Conservation (phyloP, 805 yeast species). For the Ogataea nonfermentans region DNA sequence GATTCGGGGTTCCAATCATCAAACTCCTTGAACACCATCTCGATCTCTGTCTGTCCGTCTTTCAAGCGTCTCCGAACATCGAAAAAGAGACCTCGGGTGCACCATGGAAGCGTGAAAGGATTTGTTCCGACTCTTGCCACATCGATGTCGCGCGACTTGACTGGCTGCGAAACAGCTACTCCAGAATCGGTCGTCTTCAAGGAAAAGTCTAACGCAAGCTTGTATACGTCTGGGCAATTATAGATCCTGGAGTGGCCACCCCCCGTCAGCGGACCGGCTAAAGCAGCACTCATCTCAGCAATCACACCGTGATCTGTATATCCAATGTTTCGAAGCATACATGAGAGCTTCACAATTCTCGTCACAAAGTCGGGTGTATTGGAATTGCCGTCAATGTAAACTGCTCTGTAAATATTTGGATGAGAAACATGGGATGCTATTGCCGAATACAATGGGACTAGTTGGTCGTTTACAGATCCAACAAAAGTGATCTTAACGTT, state of each 20-base stretch:
- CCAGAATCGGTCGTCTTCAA: constrained; percentile 59
- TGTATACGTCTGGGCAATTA: constrained; percentile 81
- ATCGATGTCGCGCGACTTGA: constrained; percentile 42
- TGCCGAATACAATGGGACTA: constrained; percentile 90
- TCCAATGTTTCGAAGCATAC: constrained; percentile 74
- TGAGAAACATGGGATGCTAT: constrained; percentile 78
- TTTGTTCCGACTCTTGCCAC: constrained; percentile 68
- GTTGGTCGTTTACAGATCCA: constrained; percentile 90
- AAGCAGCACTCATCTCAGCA: constrained; percentile 72
- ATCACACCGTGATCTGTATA: constrained; percentile 81
- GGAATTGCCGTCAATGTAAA: constrained; percentile 81
- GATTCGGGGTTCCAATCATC: constrained; percentile 87
- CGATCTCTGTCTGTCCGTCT: constrained; percentile 55
- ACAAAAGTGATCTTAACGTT: constrained; percentile 79
- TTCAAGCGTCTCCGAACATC: constrained; percentile 40
- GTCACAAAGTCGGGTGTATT: constrained; percentile 78
- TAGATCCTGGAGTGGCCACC: constrained; percentile 93
- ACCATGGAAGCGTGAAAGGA: constrained; percentile 91
- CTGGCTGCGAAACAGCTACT: constrained; percentile 29
- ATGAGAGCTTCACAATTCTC: constrained; percentile 68
- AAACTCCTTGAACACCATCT: constrained; percentile 63
- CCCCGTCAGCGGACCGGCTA: constrained; percentile 91
- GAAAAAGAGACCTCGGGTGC: constrained; percentile 76
- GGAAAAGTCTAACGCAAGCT: constrained; percentile 69
- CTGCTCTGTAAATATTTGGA: constrained; percentile 87